Base-by-base conservation (phyloP, 331 rosid species). In the Acacia concinna region DNA sequence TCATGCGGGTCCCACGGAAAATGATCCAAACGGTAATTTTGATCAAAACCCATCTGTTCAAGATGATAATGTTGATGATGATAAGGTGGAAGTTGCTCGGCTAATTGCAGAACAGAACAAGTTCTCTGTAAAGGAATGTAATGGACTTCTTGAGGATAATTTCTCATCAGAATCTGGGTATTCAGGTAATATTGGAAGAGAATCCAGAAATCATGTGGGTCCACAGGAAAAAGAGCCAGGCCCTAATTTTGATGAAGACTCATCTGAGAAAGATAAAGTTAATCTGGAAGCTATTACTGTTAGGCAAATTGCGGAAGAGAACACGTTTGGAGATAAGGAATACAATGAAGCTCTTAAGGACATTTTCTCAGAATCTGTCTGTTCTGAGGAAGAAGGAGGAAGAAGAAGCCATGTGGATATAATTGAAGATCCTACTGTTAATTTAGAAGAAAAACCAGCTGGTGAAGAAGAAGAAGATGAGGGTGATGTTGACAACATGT, bases 401-500 rank as follows among this genome's bases (percentile, higher is more conserved):
- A 10, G 4, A 25, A 11, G 18, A 11, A 1, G 6, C 12, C 18
- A 10, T 11, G 68, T 62, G 68, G 41, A 17, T 62, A 4, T 62
- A 31, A 17, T 30, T 32, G 23, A 64, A 64, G 83, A 68, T 34
- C 18, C 75, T 52, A 10, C 15, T 20, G 78, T 47, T 12, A 60
- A 68, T 51, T 46, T 74, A 6, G 84, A 82, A 51, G 87, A 77
- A 79, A 76, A 52, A 56, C 73, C 72, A 37, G 81, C 28, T 80
- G 88, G 79, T 84, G 78, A 77, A 49, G 41, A 64, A 84, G 78
- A 77, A 49, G 40, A 64, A 82, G 78, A 74, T 41, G 41, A 63
- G 3, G 41, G 12, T 30, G 68, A 32, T 32, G 44, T 35, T 59
- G 79, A 65, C 20, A 30, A 75, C 17, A 8, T 73, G 79, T 65